A percentile compares a stretch with the other conserved stretches of the same genome.
These are phyloP conservation scores for Aspergillus sclerotiicarbonarius DNA, from an alignment of 495 filamentous ascomycete species.

Conservation along the genomic window DNA sequence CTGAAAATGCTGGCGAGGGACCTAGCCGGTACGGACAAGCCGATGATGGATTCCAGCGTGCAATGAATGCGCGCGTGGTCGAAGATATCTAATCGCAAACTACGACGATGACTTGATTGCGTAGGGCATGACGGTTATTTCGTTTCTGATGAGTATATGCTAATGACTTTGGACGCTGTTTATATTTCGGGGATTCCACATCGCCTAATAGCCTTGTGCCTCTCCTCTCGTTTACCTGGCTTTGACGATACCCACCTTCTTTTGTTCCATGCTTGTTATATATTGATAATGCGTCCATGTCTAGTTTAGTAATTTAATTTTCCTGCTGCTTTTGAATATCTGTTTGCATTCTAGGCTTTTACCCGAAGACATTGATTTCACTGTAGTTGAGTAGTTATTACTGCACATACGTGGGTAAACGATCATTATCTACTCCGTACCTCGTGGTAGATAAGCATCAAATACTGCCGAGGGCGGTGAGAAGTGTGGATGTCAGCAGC, in stretches of 20 bases:
- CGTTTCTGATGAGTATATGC: conserved; percentile 9
- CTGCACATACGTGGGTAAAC: background rate
- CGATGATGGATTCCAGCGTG: conserved; percentile 70
- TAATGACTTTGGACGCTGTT: conserved; percentile 11
- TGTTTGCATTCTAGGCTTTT: background rate
- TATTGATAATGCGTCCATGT: background rate
- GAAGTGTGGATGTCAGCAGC: background rate
- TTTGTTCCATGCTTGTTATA: conserved; percentile 12
- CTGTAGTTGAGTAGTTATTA: background rate
- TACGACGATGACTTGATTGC: background rate
- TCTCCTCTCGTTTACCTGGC: conserved; percentile 18
- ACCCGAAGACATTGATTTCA: background rate
- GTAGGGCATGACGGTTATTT: background rate
- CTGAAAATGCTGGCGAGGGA: conserved; percentile 58
- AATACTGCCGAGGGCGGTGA: conserved; percentile 2
- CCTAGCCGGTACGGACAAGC: conserved; percentile 49
- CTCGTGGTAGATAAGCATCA: background rate
- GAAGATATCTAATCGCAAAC: conserved; percentile 68
- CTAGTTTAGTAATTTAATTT: conserved; percentile 1
- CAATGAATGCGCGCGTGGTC: conserved; percentile 80
- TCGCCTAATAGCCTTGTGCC: conserved; percentile 15
- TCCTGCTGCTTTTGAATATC: background rate
- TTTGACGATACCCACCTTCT: conserved; percentile 42
- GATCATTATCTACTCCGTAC: background rate
- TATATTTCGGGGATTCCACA: conserved; percentile 1